These are phyloP conservation scores for Paramarasmius palmivorus DNA, from an alignment of 1,284 basidiomycete genomes.

Conservation along the genomic window DNA sequence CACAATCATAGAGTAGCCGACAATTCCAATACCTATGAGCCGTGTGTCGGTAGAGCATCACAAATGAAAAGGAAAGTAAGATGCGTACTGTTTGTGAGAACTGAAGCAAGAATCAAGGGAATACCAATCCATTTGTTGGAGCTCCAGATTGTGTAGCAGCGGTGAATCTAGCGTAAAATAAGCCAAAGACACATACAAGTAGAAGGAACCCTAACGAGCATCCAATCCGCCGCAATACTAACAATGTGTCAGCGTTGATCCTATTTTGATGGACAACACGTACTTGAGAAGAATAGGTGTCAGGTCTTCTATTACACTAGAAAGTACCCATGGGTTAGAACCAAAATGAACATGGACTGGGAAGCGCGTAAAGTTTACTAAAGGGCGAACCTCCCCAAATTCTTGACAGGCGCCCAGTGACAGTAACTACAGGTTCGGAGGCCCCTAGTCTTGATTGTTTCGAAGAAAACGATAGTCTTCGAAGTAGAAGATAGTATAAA, in stretches of 20 bases:
- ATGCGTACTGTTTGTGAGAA: not conserved
- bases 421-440: not conserved
- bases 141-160: constrained; percentile 2
- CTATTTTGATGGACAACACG: not conserved
- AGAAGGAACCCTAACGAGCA: too few relatives aligned
- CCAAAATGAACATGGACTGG: not conserved
- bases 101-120: not conserved
- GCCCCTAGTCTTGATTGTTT: not conserved
- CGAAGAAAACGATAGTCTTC: not conserved
- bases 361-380: too few relatives aligned
- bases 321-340: too few relatives aligned
- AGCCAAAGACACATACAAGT: not conserved
- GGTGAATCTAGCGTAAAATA: constrained; percentile 1
- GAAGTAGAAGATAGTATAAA: not conserved
- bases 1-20: not conserved
- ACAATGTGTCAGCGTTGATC: too few relatives aligned
- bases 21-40: not conserved
- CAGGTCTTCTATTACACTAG: too few relatives aligned
- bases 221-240: too few relatives aligned
- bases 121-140: not conserved
- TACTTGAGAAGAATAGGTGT: constrained; percentile 5
- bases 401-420: too few relatives aligned
- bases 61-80: not conserved
- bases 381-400: too few relatives aligned
- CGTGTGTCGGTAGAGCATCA: too few relatives aligned